These are phyloP conservation scores for Pyrenochaeta sp. DNA, from an alignment of 2,329 filamentous ascomycete genomes.

Conservation along the genomic window DNA sequence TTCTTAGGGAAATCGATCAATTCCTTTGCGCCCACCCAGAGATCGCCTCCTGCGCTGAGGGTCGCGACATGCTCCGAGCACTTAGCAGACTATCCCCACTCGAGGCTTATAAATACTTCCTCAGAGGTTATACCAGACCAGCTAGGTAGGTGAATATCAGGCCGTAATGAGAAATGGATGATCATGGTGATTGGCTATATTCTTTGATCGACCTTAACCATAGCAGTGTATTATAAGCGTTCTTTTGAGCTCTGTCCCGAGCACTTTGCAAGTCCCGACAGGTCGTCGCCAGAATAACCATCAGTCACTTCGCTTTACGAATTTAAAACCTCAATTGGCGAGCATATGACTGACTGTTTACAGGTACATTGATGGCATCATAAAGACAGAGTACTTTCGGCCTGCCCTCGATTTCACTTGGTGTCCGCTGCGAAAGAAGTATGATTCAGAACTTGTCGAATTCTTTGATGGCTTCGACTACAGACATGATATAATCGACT, in stretches of 20 bases:
- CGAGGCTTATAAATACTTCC: conserved; percentile 33
- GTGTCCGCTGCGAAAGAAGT: conserved; percentile 10
- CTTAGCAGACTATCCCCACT: conserved; percentile 27
- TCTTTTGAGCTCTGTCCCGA: too few relatives aligned
- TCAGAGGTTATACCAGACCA: conserved; percentile 38
- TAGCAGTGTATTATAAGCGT: background rate
- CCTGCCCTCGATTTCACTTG: conserved; percentile 19
- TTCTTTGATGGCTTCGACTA: conserved; percentile 37
- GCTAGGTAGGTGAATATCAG: conserved; percentile 36
- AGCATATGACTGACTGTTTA: conserved; percentile 1
- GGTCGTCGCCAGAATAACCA: background rate
- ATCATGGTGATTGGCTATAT: too few relatives aligned
- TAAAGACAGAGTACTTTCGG: conserved; percentile 20
- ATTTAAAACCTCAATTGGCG: too few relatives aligned
- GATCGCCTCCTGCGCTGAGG: conserved; percentile 18
- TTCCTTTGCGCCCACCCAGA: conserved; percentile 31
- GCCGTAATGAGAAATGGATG: too few relatives aligned
- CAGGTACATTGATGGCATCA: conserved; percentile 26
- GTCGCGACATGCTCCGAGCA: conserved; percentile 11
- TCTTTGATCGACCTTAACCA: background rate
- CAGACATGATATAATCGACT: conserved; percentile 31
- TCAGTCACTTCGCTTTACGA: background rate
- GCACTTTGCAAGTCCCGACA: too few relatives aligned
- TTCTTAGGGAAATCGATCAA: conserved; percentile 36
- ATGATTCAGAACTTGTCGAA: conserved; percentile 31